phyloP scores from a whole-genome alignment of 306 rosid species.

The Morella rubra region DNA sequence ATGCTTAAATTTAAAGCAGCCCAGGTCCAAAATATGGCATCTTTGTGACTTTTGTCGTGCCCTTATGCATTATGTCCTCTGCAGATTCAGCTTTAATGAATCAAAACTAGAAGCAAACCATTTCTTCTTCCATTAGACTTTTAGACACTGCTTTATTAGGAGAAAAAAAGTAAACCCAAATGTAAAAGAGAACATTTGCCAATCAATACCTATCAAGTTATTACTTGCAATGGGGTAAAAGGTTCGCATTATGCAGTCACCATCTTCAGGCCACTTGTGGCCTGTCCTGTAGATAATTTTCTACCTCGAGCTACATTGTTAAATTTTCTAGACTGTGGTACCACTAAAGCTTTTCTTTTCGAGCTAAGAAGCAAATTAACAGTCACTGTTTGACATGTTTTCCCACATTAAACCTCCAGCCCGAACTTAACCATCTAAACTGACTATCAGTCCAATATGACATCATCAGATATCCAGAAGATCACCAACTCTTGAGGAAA shows the following conservation, averaged over 20 bases:
- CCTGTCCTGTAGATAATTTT: background rate
- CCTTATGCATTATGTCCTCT: slow-evolving; percentile 8
- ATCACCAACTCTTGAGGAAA: background rate
- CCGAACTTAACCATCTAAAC: background rate
- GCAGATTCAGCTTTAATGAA: slow-evolving; percentile 8
- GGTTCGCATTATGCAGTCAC: background rate
- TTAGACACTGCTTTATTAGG: background rate
- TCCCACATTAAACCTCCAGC: background rate
- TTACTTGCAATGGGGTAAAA: background rate
- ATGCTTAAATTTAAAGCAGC: background rate
- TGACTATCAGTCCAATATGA: background rate
- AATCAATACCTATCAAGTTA: background rate
- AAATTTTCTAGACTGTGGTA: background rate
- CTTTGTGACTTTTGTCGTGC: background rate
- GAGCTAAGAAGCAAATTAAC: background rate
- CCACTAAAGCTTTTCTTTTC: background rate
- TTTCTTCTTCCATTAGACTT: background rate
- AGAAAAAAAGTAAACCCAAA: background rate
- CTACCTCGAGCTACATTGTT: background rate
- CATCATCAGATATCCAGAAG: background rate
- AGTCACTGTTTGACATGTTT: background rate
- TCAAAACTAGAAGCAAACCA: background rate
- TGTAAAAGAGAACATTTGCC: background rate
- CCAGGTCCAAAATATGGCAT: background rate
- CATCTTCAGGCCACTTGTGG: background rate